These are phyloP conservation scores for Bruguiera gymnorhiza DNA, from an alignment of 345 rosid genomes.

Conservation along the genomic window DNA sequence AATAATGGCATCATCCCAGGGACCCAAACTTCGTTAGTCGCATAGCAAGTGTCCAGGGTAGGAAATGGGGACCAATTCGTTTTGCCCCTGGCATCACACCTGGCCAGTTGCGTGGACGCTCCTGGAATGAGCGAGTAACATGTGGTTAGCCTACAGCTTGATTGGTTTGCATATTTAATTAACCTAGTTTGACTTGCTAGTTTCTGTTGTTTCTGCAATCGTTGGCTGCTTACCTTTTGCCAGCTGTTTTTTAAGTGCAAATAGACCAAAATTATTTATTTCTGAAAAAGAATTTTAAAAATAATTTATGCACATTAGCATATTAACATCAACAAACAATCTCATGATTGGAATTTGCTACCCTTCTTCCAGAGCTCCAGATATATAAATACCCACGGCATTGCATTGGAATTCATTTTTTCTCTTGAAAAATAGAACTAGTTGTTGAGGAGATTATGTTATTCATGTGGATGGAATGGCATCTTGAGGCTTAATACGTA, in stretches of 20 bases:
- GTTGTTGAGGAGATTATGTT: too few species aligned
- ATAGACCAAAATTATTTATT: conserved; percentile 16
- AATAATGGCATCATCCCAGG: conserved; percentile 16
- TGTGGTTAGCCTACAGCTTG: background rate
- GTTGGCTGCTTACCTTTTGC: conserved; percentile 4
- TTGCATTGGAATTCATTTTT: too few species aligned
- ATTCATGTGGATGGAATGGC: too few species aligned
- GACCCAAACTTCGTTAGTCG: conserved; percentile 29
- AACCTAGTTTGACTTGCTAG: background rate
- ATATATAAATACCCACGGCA: too few species aligned
- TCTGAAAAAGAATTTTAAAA: conserved; percentile 1
- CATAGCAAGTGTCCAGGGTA: conserved; percentile 29
- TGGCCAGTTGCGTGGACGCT: conserved; percentile 27
- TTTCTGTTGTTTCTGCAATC: background rate
- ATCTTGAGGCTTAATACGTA: too few species aligned
- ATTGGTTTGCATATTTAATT: conserved; percentile 1
- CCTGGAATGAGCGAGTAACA: conserved; percentile 21
- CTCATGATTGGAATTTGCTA: too few species aligned
- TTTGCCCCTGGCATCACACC: conserved; percentile 41
- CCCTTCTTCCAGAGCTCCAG: too few species aligned
- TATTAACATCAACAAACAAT: too few species aligned
- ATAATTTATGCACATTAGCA: conserved; percentile 5
- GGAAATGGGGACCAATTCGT: conserved; percentile 31
- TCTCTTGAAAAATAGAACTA: too few species aligned
- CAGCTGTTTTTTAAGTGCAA: conserved; percentile 12